Conservation (phyloP, 2,329 filamentous ascomycete genomes). For the Dactylellina leptospora region DNA sequence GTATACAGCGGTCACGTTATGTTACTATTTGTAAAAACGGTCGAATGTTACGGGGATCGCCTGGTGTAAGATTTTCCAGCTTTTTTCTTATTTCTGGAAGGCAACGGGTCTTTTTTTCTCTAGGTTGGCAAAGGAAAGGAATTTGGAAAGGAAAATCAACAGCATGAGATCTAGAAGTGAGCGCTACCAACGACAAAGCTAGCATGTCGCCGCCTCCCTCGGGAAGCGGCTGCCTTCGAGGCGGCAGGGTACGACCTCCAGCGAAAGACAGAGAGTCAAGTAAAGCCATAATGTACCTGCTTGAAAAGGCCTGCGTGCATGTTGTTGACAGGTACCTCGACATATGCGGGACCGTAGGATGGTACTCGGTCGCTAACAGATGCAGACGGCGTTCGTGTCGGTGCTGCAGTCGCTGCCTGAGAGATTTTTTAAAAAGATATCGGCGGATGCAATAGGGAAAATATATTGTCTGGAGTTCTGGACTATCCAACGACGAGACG, state of each 20-base stretch:
- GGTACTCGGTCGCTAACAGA: neutral
- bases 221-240: conserved; percentile 29
- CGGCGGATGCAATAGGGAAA: conserved; percentile 3
- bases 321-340: conserved; percentile 6
- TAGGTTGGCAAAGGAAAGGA: neutral
- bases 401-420: no score
- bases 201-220: conserved; percentile 17
- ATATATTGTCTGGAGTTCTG: neutral
- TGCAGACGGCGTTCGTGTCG: no score
- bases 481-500: no score
- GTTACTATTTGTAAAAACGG: no score
- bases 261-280: neutral
- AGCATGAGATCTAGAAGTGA: conserved; percentile 1
- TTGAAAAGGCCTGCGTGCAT: conserved; percentile 17
- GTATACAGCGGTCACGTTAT: no score
- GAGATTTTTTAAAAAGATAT: no score
- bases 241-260: neutral
- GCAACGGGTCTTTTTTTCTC: conserved; percentile 8
- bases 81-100: neutral
- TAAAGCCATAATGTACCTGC: conserved; percentile 10
- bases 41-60: neutral
- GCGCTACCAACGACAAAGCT: no score
- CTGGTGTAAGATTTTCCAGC: neutral
- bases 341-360: neutral
- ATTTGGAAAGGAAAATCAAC: conserved; percentile 3